A percentile compares a stretch with the other conserved stretches of the same genome.
Conservation (phyloP, 164 flowering plant genomes). For the Liriodendron chinense region DNA sequence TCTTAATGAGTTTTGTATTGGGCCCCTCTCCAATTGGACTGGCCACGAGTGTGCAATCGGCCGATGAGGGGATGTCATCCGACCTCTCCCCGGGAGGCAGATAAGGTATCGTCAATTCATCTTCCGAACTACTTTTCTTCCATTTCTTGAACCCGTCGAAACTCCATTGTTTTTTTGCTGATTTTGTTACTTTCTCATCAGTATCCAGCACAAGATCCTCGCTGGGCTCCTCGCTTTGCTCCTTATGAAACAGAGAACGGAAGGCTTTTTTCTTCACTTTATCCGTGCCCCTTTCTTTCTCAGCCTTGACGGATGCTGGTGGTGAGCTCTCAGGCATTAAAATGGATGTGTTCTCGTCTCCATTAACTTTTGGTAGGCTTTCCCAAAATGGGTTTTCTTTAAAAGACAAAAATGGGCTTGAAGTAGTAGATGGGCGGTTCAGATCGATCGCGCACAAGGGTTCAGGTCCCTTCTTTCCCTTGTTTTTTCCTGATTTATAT, state of each 20-base stretch:
- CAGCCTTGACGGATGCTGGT: constrained; percentile 14
- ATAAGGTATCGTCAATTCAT: constrained; percentile 49
- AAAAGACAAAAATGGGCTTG: constrained; percentile 19
- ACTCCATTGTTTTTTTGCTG: constrained; percentile 62
- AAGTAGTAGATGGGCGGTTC: constrained; percentile 11
- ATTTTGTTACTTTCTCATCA: constrained; percentile 37
- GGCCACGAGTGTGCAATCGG: constrained; percentile 29
- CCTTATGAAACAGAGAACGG: constrained; percentile 46
- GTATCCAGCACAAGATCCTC: constrained; percentile 8
- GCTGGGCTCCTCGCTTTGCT: constrained; percentile 26
- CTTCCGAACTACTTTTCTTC: constrained; percentile 52
- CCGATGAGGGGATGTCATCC: constrained; percentile 27
- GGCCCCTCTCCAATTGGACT: constrained; percentile 65
- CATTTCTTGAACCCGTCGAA: constrained; percentile 73
- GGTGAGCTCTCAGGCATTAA: constrained; percentile 56
- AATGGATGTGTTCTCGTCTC: constrained; percentile 42
- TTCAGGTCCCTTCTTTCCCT: constrained; percentile 30
- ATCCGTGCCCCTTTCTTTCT: constrained; percentile 31
- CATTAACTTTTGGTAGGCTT: constrained; percentile 22
- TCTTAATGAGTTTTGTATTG: constrained; percentile 60
- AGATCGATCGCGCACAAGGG: constrained; percentile 9
- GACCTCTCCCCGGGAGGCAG: constrained; percentile 51
- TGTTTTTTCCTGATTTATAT: constrained; percentile 35
- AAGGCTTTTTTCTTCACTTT: constrained; percentile 50
- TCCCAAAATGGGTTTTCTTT: constrained; percentile 56